Evolutionary conservation across 2,329 filamentous ascomycete genomes (phyloP).

Genomic region (Cytospora piceicola): DNA sequence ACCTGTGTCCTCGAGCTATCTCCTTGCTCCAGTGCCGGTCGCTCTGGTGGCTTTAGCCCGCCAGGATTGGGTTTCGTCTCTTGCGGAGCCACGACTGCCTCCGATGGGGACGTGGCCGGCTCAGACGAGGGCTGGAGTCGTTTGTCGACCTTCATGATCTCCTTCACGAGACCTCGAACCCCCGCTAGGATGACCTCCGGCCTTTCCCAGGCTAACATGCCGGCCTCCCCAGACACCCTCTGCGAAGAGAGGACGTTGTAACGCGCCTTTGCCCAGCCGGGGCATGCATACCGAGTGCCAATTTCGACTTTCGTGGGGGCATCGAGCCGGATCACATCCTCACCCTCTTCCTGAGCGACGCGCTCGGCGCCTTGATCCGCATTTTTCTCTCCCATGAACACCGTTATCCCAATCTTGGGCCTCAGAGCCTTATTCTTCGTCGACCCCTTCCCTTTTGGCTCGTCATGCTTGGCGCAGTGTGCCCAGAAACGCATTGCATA

Average conservation of each 20-base stretch:
- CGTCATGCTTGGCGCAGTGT: slow-evolving; percentile 45
- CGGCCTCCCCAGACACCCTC: slow-evolving; percentile 45
- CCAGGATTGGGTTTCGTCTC: slow-evolving; percentile 1
- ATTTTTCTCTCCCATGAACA: slow-evolving; percentile 47
- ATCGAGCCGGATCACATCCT: slow-evolving; percentile 34
- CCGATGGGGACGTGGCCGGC: slow-evolving; percentile 38
- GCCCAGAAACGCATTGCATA: slow-evolving; percentile 61
- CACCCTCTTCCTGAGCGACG: slow-evolving; percentile 30
- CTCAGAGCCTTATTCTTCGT: slow-evolving; percentile 34
- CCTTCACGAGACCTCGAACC: slow-evolving; percentile 45
- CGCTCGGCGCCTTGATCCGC: slow-evolving; percentile 30
- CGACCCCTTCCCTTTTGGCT: slow-evolving; percentile 35
- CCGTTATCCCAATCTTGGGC: slow-evolving; percentile 51
- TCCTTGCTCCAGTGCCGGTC: slow-evolving; percentile 25
- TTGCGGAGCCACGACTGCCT: slow-evolving; percentile 39
- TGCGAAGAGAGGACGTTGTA: slow-evolving; percentile 50
- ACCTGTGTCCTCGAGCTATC: slow-evolving; percentile 28
- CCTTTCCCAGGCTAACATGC: slow-evolving; percentile 54
- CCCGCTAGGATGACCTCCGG: slow-evolving; percentile 51
- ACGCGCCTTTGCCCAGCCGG: slow-evolving; percentile 51
- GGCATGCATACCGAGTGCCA: slow-evolving; percentile 46
- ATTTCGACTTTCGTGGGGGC: slow-evolving; percentile 11
- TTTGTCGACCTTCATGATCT: slow-evolving; percentile 44
- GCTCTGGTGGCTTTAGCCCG: slow-evolving; percentile 23
- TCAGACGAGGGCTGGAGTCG: slow-evolving; percentile 40